Evolutionary conservation across 2,329 filamentous ascomycete species (phyloP).

Genomic region (Venturia oleaginea): DNA sequence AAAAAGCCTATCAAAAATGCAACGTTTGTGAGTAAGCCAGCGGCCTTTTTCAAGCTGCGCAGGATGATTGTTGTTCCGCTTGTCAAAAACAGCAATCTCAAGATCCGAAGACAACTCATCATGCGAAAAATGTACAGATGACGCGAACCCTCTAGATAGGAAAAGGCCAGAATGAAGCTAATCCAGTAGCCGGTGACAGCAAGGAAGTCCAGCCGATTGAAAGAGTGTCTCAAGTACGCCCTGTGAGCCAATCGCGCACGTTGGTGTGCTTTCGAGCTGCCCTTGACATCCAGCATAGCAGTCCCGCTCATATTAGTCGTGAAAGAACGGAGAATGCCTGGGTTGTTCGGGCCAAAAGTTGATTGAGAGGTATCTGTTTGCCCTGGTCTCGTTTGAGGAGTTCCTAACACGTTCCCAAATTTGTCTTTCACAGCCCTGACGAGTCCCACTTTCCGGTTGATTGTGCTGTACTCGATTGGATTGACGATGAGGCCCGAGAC

Average conservation of each 20-base stretch:
- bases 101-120: conserved; percentile 88
- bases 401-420: conserved; percentile 52
- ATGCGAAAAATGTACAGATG: conserved; percentile 90
- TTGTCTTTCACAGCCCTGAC: conserved; percentile 66
- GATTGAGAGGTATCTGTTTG: conserved; percentile 24
- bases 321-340: conserved; percentile 66
- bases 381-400: conserved; percentile 25
- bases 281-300: conserved; percentile 29
- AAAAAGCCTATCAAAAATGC: conserved; percentile 94
- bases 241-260: conserved; percentile 78
- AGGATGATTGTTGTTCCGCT: conserved; percentile 90
- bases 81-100: conserved; percentile 83
- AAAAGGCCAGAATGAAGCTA: conserved; percentile 64
- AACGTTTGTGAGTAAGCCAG: conserved; percentile 82
- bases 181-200: conserved; percentile 96
- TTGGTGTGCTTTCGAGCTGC: conserved; percentile 66
- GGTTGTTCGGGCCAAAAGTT: conserved; percentile 27
- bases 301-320: conserved; percentile 53
- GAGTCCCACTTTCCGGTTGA: conserved; percentile 68
- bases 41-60: conserved; percentile 88
- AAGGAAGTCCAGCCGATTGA: conserved; percentile 91
- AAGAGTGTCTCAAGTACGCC: conserved; percentile 88
- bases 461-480: conserved; percentile 82
- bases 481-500: conserved; percentile 93
- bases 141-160: conserved; percentile 56